Evolutionary conservation across 2,329 filamentous ascomycete genomes (phyloP), one percentile per base, ranked within the genome.

Genomic region (Tympanopsis confertula): DNA sequence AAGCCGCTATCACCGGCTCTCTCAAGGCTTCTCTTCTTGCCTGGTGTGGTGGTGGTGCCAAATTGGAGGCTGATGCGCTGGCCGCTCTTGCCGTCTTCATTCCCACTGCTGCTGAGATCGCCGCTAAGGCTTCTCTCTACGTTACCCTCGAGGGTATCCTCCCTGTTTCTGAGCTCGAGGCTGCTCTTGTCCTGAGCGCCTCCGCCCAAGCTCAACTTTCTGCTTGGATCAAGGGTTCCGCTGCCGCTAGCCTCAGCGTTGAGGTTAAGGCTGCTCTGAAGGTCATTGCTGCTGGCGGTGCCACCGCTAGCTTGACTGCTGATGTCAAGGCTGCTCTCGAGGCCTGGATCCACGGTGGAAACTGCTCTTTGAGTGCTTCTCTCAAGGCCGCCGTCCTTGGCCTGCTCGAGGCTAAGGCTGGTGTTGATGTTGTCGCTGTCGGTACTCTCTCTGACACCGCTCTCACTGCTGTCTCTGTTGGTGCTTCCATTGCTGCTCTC

Each of bases 141-240:
- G 55, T 58, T 30, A 56, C 50, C 32, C 22, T 58, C 15, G 54
- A 58, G 13, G 56, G 56, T 52, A 56, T 59, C 41, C 51, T 56
- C 38, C 38, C 43, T 17, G 38, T 50, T 14, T 37, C 49, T 36
- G 46, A 50, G 14, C 44, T 54, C 10, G 47, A 44, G 19, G 44
- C 46, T n/a, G 46, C 47, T 32, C 50, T 57, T 15, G 48, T 57
- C 37, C 49, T 59, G 22, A 53, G 47, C 39, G 43, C 44, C 20
- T 47, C 47, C 19, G 46, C 49, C 20, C 54, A 56, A 42, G 22
- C 47, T 38, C 42, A 47, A 32, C 50, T 59, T 15, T 29, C 44
- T 22, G 42, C 50, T 35, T 57, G 53, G 46, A 42, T 33, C 30
- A 13, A 13, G 12, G 30, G 12, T 58, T 42, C 44, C 24, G 46